Evolutionary conservation across 139 green algal genomes (phyloP), one percentile per base, ranked within the genome.

Genomic region (Haematococcus lacustris): DNA sequence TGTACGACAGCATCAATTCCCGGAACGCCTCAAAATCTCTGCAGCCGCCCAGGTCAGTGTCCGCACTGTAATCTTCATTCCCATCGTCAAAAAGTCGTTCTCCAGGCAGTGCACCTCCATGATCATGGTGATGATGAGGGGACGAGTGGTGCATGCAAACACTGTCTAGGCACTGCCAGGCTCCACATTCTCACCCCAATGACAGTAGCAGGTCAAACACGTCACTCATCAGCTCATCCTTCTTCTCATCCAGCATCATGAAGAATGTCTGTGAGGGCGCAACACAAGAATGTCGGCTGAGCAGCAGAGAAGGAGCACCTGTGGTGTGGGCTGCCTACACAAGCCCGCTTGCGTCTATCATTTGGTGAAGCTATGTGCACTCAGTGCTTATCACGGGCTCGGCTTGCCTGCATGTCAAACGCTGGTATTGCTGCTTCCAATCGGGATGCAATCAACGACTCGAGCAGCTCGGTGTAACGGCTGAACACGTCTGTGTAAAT

Each of bases 201-300:
- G 74, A 79, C 1, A 82, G 62, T 21, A 88, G 79, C 40, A 88
- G 72, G 62, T 88, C 83, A 72, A 88, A 85, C 21, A 88, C 77
- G 5, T 85, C 80, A 1, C 41, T 66, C 76, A 82, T 78, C 1
- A 85, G 80, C 64, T 76, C 71, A n/a, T 85, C 75, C 73, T 76
- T 81, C 37, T 73, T 73, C 30, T 50, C 51, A 3, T 76, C 73
- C 6, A 85, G 60, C 50, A 85, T 73, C 13, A 1, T 3, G 65
- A 80, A 41, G 60, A 85, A 85, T 30, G 40, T 34, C 63, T 51
- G 34, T 28, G 33, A 13, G 47, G 47, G 47, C 47, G n/a, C n/a
- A n/a, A n/a, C n/a, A n/a, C n/a, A n/a, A n/a, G n/a, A n/a, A n/a
- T n/a, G n/a, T n/a, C n/a, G n/a, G n/a, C n/a, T n/a, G n/a, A n/a